These are phyloP conservation scores for Hordeum marinum DNA, from an alignment of 176 grass and related monocot genomes.

Conservation along the genomic window DNA sequence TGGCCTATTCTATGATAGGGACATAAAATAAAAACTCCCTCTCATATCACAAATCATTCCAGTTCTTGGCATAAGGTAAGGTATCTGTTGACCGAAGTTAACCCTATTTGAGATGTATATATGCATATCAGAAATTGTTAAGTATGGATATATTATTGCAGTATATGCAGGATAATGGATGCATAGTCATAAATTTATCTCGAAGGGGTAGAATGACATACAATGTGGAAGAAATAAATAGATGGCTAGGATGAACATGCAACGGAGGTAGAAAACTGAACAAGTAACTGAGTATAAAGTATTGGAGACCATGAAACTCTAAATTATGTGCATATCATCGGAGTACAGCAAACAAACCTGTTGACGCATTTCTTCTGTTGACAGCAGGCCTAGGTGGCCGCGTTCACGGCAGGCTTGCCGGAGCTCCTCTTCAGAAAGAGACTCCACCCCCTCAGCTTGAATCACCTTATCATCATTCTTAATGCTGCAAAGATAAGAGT, in stretches of 20 bases:
- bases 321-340: slow-evolving; percentile 12
- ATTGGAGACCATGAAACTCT: neutral
- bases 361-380: slow-evolving; percentile 88
- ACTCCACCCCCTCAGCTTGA: slow-evolving; percentile 90
- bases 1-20: slow-evolving; percentile 10
- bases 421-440: slow-evolving; percentile 98
- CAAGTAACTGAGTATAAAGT: neutral
- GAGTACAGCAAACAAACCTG: slow-evolving; percentile 52
- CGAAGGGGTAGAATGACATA: neutral
- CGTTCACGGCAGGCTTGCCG: slow-evolving; percentile 91
- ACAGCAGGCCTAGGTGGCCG: slow-evolving; percentile 81
- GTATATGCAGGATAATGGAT: neutral
- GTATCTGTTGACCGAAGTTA: neutral
- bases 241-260: neutral
- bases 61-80: slow-evolving; percentile 9
- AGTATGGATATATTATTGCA: neutral
- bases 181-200: neutral
- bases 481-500: slow-evolving; percentile 54
- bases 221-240: neutral
- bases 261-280: slow-evolving; percentile 1
- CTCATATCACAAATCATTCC: neutral
- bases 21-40: neutral
- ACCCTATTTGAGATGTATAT: neutral
- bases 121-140: slow-evolving; percentile 8
- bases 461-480: slow-evolving; percentile 97